Conservation (phyloP, 2,329 filamentous ascomycete species). For the Fusarium lateritium region DNA sequence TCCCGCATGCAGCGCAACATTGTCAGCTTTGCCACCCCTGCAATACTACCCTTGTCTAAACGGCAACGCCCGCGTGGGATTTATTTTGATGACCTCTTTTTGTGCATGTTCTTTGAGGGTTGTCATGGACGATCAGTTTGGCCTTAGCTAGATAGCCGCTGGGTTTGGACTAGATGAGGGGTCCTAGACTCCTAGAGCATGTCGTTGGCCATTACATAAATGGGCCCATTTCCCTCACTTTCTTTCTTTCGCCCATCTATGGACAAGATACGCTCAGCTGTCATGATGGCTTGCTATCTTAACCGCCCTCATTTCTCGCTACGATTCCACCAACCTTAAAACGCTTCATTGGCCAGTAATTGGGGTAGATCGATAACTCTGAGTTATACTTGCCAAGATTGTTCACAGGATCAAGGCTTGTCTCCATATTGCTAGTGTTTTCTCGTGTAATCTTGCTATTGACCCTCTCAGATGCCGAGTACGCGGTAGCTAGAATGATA, state of each 20-base stretch:
- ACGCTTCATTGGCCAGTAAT: neutral
- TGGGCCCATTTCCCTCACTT: neutral
- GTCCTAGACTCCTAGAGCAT: neutral
- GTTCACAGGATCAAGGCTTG: no score
- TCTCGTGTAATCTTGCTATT: no score
- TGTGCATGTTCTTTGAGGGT: neutral
- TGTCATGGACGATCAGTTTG: slow-evolving; percentile 25
- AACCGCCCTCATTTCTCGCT: slow-evolving; percentile 8
- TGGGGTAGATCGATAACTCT: neutral
- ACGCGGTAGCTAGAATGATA: no score
- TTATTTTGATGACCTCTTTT: neutral
- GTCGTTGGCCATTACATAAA: slow-evolving; percentile 1
- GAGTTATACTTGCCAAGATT: no score
- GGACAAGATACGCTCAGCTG: neutral
- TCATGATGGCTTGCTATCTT: slow-evolving; percentile 16
- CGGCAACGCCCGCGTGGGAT: neutral
- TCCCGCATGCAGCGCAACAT: slow-evolving; percentile 21
- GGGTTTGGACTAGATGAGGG: neutral
- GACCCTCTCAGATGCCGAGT: no score
- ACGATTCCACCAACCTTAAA: neutral
- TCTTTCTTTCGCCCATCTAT: neutral
- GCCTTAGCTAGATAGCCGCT: slow-evolving; percentile 12
- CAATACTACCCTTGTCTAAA: neutral
- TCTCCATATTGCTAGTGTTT: no score
- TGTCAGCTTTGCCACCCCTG: slow-evolving; percentile 2